Evolutionary conservation across 208 protist species (phyloP), one percentile per base, ranked within the genome.

Genomic region (Trypanosoma caninum): DNA sequence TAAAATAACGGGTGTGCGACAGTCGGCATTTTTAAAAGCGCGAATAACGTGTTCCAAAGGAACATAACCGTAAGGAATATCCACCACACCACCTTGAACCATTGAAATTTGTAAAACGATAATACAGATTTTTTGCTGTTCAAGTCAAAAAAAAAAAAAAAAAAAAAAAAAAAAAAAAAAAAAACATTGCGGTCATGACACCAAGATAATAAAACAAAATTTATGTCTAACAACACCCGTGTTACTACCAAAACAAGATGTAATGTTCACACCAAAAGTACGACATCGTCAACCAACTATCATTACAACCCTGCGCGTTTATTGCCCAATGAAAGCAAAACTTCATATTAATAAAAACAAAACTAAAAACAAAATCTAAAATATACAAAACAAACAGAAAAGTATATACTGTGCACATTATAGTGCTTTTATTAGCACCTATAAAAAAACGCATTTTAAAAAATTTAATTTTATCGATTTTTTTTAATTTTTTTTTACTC

Each of bases 21-120:
- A 96, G 72, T 96, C 89, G 0, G 87, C 79, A 62, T 94, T 94
- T 53, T 81, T 80, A 46, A 92, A 55, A 1, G 79, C 82, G 8
- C 89, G 70, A 37, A 60, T 56, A 11, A 96, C 72, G 61, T 96
- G 76, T 38, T 78, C 72, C 27, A 76, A 55, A n/a, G 82, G 76
- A 48, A 66, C 54, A 47, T 79, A 86, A 38, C 65, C 55, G 0
- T 33, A 27, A 14, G 62, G 60, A 53, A 75, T 28, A 23, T 73
- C 67, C 41, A 73, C 61, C 53, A 67, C 55, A 57, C 60, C 67
- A 59, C 67, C 60, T 44, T 73, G 60, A 57, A 60, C 67, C 67
- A 73, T 72, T 38, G 14, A 20, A 35, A 51, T 40, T 6, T 40
- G 16, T 41, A 27, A 50, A 51, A 35, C 28, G 40, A 40, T 0